A percentile compares a stretch with the other conserved stretches of the same genome.
Conservation (phyloP, 108 stramenopile genomes). For the Parietichytrium sp. region DNA sequence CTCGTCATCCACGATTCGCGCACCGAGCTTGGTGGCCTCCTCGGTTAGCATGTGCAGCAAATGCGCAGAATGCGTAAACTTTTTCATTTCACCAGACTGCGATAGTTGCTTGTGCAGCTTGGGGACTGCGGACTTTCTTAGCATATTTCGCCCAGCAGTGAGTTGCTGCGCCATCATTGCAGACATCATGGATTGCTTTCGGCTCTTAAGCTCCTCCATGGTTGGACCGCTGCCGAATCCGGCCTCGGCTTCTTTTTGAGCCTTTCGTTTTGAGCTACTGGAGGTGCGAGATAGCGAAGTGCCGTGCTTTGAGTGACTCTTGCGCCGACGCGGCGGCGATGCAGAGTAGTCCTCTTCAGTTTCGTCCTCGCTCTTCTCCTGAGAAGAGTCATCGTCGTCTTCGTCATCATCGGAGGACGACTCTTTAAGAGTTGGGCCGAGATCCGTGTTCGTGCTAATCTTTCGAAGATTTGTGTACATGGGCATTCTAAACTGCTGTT, state of each 20-base stretch:
- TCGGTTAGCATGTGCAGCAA: neutral
- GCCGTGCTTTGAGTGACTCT: neutral
- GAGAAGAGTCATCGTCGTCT: neutral
- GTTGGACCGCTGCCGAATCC: too few relatives aligned
- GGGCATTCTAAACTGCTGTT: neutral
- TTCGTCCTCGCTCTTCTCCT: neutral
- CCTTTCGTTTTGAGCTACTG: too few relatives aligned
- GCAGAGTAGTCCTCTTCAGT: neutral
- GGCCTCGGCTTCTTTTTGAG: too few relatives aligned
- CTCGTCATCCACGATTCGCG: neutral
- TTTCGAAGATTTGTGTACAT: constrained; percentile 1
- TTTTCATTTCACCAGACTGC: neutral
- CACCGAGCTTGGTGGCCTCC: neutral
- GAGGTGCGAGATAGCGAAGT: too few relatives aligned
- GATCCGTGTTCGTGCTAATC: too few relatives aligned
- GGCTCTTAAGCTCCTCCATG: too few relatives aligned
- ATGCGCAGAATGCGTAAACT: neutral
- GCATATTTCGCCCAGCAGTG: neutral
- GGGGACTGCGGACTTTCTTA: neutral
- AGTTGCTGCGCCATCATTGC: neutral
- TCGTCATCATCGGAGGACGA: neutral
- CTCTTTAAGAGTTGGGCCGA: too few relatives aligned
- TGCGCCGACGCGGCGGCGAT: neutral
- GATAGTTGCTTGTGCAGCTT: too few relatives aligned
- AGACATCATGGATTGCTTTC: too few relatives aligned